Evolutionary conservation across 2,329 filamentous ascomycete genomes (phyloP), one percentile per base, ranked within the genome.

Genomic region (Furcasterigmium furcatum): DNA sequence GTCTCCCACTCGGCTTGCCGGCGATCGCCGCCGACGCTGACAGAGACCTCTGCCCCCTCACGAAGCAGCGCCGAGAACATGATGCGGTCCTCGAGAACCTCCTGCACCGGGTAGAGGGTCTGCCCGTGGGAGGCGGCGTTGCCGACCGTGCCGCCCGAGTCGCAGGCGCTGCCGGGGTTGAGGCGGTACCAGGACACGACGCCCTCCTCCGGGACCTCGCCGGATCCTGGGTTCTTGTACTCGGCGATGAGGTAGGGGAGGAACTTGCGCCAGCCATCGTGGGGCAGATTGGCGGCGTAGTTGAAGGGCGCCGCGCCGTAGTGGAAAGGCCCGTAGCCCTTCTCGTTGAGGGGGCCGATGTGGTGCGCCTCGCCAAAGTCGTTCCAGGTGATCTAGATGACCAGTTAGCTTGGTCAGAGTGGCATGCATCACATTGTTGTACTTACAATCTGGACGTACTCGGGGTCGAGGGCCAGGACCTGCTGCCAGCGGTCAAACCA

Each of bases 401-500:
- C n/a, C n/a, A n/a, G n/a, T n/a, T n/a, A n/a, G n/a, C n/a, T n/a
- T n/a, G n/a, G n/a, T n/a, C n/a, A n/a, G n/a, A n/a, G n/a, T n/a
- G n/a, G n/a, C n/a, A n/a, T n/a, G n/a, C n/a, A n/a, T n/a, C n/a
- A n/a, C n/a, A n/a, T n/a, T n/a, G n/a, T n/a, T n/a, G n/a, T 22
- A 80, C 58, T n/a, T n/a, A n/a, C n/a, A 75, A 80, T 16, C 73
- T 71, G 41, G 74, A 63, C 44, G 68, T 70, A 76, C 79, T 83
- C 12, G 79, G 57, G 48, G 71, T 65, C 50, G 1, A 78, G 25
- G 4, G 70, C 14, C 64, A 71, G 65, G 65, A 82, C 43, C 73
- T 68, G 54, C 13, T 71, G 61, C 80, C 79, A 84, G 16, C 80
- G 74, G 43, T 78, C 65, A 48, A 70, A 73, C 79, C 81, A 85